Base-by-base conservation (phyloP, 495 filamentous ascomycete species). In the Chaetomium cochliodes region DNA sequence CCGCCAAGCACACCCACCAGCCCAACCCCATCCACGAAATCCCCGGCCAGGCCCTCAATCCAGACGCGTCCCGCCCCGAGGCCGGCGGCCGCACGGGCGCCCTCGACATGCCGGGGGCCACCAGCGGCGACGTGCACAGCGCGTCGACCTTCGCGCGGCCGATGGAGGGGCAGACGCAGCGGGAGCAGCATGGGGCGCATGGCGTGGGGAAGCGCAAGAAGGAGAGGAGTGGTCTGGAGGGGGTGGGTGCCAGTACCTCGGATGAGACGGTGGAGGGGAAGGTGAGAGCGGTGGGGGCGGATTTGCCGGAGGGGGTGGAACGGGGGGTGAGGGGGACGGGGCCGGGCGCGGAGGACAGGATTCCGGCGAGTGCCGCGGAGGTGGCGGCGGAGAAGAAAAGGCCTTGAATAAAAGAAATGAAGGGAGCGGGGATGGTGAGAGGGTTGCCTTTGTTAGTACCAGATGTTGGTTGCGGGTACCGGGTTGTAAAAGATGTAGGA, bases 61-160 rank as follows among this genome's bases (percentile, higher is more conserved):
- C 52, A 2, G 52, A 54, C 26, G 52, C 52, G 20, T 2, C 15
- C 12, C 25, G 7, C 5, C 23, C 64, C n/a, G 66, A 55, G 42
- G 54, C 64, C 52, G 63, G 63, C 51, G 60, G 67, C 42, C 80
- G 80, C 7, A 60, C 57, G 15, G 57, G 2, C 75, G 72, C 11
- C 82, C 87, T 4, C 72, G 82, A 85, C 28, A 71, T 91, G 16
- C 73, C 71, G 22, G 90, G 91, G 5, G 80, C 88, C 2, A 90
- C 88, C 0, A 88, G 84, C 4, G 70, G 69, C 37, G 84, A 87
- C 58, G 81, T 93, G 6, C 72, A 92, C 75, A 78, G 74, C 1
- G 86, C 87, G 0, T 77, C 74, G 0, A 84, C 87, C 0, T 58
- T 85, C 0, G 88, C 88, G 0, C 81, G 86, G 50, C 89, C 90